Percentiles rank a stretch among this genome's conserved stretches.
Conservation (phyloP, 306 rosid species). For the Prunus dulcis region DNA sequence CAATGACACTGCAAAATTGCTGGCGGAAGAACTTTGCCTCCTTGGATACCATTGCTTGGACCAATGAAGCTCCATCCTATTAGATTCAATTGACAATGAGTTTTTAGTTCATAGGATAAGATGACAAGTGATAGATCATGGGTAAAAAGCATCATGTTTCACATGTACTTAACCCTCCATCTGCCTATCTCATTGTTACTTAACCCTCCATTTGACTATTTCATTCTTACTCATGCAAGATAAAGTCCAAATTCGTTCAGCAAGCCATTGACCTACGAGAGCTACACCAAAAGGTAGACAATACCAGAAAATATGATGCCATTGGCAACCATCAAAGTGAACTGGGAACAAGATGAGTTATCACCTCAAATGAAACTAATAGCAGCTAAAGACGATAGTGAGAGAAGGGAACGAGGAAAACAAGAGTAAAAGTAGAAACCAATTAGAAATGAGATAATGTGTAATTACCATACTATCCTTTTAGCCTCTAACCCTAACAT, state of each 20-base stretch:
- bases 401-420: too few relatives aligned
- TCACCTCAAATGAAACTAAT: too few relatives aligned
- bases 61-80: constrained; percentile 84
- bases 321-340: too few relatives aligned
- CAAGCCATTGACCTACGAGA: too few relatives aligned
- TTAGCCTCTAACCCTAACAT: background rate
- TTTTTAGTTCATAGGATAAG: constrained; percentile 1
- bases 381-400: too few relatives aligned
- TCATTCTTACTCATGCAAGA: background rate
- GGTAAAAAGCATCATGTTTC: constrained; percentile 12
- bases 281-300: too few relatives aligned
- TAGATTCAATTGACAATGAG: constrained; percentile 31
- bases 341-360: too few relatives aligned
- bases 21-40: constrained; percentile 65
- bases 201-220: background rate
- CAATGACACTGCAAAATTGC: constrained; percentile 56
- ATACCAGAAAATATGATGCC: too few relatives aligned
- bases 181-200: background rate
- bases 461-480: background rate
- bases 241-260: background rate
- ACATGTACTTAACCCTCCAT: constrained; percentile 1
- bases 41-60: constrained; percentile 71
- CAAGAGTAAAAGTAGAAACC: background rate
- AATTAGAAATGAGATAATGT: background rate
- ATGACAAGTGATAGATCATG: constrained; percentile 2